Base-by-base conservation (phyloP, 768 basidiomycete genomes). In the Krasilnikovozyma curviuscula region DNA sequence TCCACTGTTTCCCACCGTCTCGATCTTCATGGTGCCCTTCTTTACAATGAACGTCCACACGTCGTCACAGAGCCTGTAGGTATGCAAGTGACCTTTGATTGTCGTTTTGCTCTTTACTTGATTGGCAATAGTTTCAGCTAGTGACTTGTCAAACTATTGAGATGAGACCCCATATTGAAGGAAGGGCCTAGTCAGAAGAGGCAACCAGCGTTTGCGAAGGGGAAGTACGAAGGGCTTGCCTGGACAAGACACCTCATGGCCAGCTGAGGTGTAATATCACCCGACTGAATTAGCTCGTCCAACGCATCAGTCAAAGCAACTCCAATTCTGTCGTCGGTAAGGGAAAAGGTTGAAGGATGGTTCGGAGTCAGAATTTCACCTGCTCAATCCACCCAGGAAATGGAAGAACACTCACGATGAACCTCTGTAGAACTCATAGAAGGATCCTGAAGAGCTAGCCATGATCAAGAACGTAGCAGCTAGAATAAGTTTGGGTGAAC, bases 41-140 rank as follows among this genome's bases (percentile, higher is more conserved):
- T 86, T 83, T 43, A 95, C 82, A 54, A 91, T 83, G 65, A 97
- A 98, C 45, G 91, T 97, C 93, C 93, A 97, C 40, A 97, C 91
- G 61, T 69, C 88, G 67, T 91, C 86, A 63, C 83, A 85, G 3
- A 85, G 71, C 7, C 84, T 77, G 65, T 93, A 98, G 2, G 86
- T 95, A 56, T 81, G 75, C 46, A 97, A 67, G 62, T 89, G 82
- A 16, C 86, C 91, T 84, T 95, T 95, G 53, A 93, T 72, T 10
- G 78, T 79, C 16, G 89, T 84, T 72, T 97, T 98, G 41, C 74
- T 80, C 69, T 97, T 97, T 38, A 95, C 88, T 57, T 80, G 77
- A 68, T 84, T 85, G 38, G 83, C 77, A 70, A 98, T 78, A 38
- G 78, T 85, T 59, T 89, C 84, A 40, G 88, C 84, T 43, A 93